Percentiles rank a stretch among this genome's conserved stretches.
Conservation (phyloP, 1,284 basidiomycete genomes). For the Rhodotorula sp. region DNA sequence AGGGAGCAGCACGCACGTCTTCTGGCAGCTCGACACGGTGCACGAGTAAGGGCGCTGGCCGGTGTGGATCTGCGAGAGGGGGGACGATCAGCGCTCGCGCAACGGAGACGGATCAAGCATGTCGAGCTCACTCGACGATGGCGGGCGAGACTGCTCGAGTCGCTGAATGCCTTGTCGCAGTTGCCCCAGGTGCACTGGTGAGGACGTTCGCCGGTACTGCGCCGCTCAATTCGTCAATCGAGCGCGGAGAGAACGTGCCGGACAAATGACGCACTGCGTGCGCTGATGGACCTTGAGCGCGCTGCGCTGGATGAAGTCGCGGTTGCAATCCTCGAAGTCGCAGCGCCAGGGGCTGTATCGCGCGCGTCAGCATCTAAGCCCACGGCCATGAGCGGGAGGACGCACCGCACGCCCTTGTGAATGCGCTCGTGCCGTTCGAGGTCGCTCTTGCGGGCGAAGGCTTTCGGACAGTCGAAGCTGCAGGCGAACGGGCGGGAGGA, state of each 20-base stretch:
- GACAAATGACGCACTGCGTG: conserved; percentile 35
- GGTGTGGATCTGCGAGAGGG: conserved; percentile 41
- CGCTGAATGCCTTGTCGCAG: conserved; percentile 58
- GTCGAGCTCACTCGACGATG: conserved; percentile 54
- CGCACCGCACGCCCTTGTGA: conserved; percentile 50
- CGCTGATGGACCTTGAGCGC: conserved; percentile 49
- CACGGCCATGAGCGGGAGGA: background rate
- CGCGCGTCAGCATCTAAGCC: background rate
- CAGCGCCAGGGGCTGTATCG: conserved; percentile 50
- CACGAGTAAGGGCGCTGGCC: conserved; percentile 54
- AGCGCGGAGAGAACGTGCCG: too few relatives aligned
- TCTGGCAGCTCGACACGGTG: conserved; percentile 37
- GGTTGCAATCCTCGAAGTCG: conserved; percentile 35
- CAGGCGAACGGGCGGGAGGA: conserved; percentile 49
- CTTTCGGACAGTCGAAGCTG: conserved; percentile 53
- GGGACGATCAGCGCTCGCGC: background rate
- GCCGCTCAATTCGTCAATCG: conserved; percentile 43
- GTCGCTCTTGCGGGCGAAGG: conserved; percentile 56
- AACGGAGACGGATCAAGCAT: background rate
- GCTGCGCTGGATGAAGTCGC: conserved; percentile 47
- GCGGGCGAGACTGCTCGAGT: conserved; percentile 60
- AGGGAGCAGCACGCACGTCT: conserved; percentile 40
- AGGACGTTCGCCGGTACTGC: conserved; percentile 59
- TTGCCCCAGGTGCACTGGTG: conserved; percentile 55
- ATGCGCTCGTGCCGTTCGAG: conserved; percentile 56